Evolutionary conservation across 441 rosid species (phyloP).

Genomic region (Populus hybrid): DNA sequence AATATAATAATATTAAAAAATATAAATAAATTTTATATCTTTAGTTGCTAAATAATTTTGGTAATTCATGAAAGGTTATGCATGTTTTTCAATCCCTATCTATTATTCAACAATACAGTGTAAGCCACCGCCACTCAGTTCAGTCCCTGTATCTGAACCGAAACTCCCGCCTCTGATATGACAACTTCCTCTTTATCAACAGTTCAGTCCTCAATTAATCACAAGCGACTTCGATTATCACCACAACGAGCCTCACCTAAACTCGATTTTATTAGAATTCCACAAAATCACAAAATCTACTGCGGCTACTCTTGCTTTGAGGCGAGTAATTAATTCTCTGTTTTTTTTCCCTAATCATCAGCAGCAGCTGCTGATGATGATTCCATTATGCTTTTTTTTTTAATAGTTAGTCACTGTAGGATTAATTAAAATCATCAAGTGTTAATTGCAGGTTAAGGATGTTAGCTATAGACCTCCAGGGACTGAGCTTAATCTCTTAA

Average conservation of each 20-base stretch:
- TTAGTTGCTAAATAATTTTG: no score
- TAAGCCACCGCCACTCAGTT: no score
- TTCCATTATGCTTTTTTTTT: background rate
- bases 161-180: slow-evolving; percentile 23
- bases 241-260: background rate
- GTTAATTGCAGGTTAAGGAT: slow-evolving; percentile 47
- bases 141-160: background rate
- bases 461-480: slow-evolving; percentile 80
- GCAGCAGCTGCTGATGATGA: background rate
- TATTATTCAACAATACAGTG: background rate
- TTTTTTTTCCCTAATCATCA: no score
- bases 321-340: slow-evolving; percentile 30
- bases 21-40: no score
- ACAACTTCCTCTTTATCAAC: slow-evolving; percentile 9
- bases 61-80: no score
- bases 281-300: slow-evolving; percentile 21
- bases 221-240: background rate
- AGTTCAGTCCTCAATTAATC: background rate
- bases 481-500: slow-evolving; percentile 65
- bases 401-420: background rate
- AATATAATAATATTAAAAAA: no score
- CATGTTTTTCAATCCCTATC: no score
- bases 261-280: slow-evolving; percentile 16
- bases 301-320: slow-evolving; percentile 69
- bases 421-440: slow-evolving; percentile 1